Conservation (phyloP, 768 basidiomycete genomes). For the Mycena venus region DNA sequence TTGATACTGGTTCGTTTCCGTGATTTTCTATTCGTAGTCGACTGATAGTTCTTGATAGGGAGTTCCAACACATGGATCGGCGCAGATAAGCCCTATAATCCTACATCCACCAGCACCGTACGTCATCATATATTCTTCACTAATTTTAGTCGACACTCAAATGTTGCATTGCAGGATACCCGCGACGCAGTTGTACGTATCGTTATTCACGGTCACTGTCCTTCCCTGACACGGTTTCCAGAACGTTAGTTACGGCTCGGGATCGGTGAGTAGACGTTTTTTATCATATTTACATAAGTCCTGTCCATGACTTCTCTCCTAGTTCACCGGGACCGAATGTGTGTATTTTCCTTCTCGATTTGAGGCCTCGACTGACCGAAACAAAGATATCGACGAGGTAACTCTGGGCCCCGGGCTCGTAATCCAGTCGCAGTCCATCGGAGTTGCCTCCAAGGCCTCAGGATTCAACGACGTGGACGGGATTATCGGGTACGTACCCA, state of each 20-base stretch:
- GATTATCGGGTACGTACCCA: slow-evolving; percentile 59
- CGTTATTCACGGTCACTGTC: background rate
- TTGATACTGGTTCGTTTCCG: slow-evolving; percentile 64
- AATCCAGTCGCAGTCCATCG: slow-evolving; percentile 62
- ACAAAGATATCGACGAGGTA: slow-evolving; percentile 61
- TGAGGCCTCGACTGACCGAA: background rate
- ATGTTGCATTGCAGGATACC: slow-evolving; percentile 31
- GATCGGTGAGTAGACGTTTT: slow-evolving; percentile 37
- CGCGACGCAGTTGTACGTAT: slow-evolving; percentile 49
- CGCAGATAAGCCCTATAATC: slow-evolving; percentile 59
- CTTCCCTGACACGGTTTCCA: slow-evolving; percentile 34
- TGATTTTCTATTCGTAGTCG: background rate
- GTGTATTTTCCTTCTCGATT: slow-evolving; percentile 20
- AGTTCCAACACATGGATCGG: slow-evolving; percentile 68
- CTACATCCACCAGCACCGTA: slow-evolving; percentile 60
- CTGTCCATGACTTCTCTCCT: background rate
- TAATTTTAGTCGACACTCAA: background rate
- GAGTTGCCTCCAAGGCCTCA: slow-evolving; percentile 56
- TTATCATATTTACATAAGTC: background rate
- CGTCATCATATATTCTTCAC: slow-evolving; percentile 34
- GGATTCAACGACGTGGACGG: slow-evolving; percentile 66
- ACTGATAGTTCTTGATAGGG: slow-evolving; percentile 1
- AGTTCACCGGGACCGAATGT: slow-evolving; percentile 68
- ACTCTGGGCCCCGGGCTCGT: slow-evolving; percentile 56
- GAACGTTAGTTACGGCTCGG: slow-evolving; percentile 69